These are phyloP conservation scores for Candida sp. DNA, from an alignment of 1,139 yeast genomes.

Conservation along the genomic window DNA sequence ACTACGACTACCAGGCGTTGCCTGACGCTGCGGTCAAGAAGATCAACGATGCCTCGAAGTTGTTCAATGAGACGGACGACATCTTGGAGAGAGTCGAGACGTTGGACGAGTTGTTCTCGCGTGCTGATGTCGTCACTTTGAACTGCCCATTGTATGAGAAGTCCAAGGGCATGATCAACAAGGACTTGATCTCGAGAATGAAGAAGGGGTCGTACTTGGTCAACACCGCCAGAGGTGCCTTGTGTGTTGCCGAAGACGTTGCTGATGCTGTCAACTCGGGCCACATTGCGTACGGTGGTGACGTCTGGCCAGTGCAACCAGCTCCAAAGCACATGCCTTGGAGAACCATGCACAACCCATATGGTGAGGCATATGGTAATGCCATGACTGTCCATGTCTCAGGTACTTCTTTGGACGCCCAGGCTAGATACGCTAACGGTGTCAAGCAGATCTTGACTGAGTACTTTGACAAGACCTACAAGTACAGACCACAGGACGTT, in stretches of 20 bases:
- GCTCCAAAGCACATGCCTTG: constrained; percentile 81
- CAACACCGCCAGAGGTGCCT: constrained; percentile 88
- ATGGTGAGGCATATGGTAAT: constrained; percentile 64
- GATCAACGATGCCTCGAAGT: constrained; percentile 41
- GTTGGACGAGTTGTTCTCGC: constrained; percentile 69
- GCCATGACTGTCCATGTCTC: constrained; percentile 89
- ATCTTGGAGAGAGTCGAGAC: constrained; percentile 63
- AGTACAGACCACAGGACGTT: too few species aligned
- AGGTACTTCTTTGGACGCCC: constrained; percentile 85
- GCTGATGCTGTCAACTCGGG: constrained; percentile 76
- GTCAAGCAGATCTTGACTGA: constrained; percentile 66
- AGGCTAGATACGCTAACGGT: constrained; percentile 73
- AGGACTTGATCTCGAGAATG: constrained; percentile 69
- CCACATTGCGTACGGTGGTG: constrained; percentile 80
- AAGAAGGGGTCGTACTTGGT: constrained; percentile 80
- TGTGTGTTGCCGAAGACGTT: constrained; percentile 72
- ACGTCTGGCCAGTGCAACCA: constrained; percentile 85
- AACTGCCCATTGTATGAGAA: constrained; percentile 80
- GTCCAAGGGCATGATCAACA: constrained; percentile 69
- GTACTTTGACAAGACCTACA: constrained; percentile 62
- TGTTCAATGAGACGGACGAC: constrained; percentile 40
- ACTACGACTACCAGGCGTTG: constrained; percentile 77
- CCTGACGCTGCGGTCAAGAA: constrained; percentile 61
- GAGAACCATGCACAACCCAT: constrained; percentile 68
- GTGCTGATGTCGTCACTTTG: constrained; percentile 77